These are phyloP conservation scores for Colletotrichum lentis DNA, from an alignment of 2,329 filamentous ascomycete species.

Conservation along the genomic window DNA sequence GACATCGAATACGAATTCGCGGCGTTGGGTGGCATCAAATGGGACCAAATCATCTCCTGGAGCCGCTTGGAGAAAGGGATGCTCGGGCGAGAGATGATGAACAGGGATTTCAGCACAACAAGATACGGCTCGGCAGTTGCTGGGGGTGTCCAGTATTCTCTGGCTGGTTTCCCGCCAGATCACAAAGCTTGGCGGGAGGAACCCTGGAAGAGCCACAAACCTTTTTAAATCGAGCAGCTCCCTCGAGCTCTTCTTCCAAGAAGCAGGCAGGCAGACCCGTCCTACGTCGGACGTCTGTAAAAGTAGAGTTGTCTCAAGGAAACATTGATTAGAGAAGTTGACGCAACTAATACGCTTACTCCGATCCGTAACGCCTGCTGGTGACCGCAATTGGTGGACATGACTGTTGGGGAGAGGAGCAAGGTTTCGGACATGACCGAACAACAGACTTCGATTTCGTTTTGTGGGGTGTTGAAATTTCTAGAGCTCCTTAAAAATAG, in stretches of 20 bases:
- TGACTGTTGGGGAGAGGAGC: too few relatives aligned
- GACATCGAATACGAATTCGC: not conserved
- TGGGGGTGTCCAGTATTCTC: not conserved
- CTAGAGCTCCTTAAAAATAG: not conserved
- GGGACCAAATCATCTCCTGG: not conserved
- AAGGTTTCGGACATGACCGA: not conserved
- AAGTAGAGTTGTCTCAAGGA: not conserved
- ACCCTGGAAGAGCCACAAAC: not conserved
- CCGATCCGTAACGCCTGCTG: not conserved
- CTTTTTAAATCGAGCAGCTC: not conserved
- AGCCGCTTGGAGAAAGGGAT: not conserved
- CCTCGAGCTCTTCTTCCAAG: not conserved
- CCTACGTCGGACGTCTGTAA: not conserved
- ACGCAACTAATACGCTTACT: too few relatives aligned
- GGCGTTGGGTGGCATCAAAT: not conserved
- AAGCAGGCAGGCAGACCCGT: not conserved
- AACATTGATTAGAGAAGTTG: not conserved
- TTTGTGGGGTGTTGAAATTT: not conserved
- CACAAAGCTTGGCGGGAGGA: not conserved
- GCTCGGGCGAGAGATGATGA: not conserved
- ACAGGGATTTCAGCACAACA: not conserved
- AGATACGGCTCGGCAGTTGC: not conserved
- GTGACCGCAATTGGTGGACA: too few relatives aligned
- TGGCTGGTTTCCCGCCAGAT: not conserved
- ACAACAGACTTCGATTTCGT: not conserved